These are phyloP conservation scores for Paragyromitra xinjiangensis DNA, from an alignment of 495 filamentous ascomycete species.

Conservation along the genomic window DNA sequence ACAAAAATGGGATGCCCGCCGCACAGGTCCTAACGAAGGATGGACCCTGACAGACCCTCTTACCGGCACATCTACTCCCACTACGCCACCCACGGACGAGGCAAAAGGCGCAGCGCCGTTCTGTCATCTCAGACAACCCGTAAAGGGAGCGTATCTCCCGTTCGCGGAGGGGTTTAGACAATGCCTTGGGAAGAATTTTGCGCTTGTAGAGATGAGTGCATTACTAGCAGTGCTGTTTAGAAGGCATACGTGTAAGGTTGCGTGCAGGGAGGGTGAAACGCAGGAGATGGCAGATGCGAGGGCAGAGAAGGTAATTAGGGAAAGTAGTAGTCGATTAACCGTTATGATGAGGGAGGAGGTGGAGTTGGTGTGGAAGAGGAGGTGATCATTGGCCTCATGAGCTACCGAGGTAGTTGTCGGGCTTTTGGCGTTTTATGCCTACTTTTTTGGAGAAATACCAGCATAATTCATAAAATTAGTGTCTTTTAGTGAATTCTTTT, in stretches of 20 bases:
- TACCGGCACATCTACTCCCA: conserved; percentile 37
- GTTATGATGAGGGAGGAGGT: conserved; percentile 60
- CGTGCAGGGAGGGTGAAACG: conserved; percentile 51
- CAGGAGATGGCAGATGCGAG: conserved; percentile 62
- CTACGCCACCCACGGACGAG: conserved; percentile 19
- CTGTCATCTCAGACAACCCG: conserved; percentile 57
- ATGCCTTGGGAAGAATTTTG: conserved; percentile 58
- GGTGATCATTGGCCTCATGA: conserved; percentile 36
- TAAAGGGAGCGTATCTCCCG: conserved; percentile 53
- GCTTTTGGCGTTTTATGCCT: background rate
- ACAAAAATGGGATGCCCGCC: conserved; percentile 41
- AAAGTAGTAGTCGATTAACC: conserved; percentile 58
- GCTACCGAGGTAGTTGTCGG: background rate
- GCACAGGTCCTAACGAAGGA: conserved; percentile 19
- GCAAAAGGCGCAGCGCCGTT: conserved; percentile 35
- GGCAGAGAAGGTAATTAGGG: conserved; percentile 57
- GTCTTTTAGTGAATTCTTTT: background rate
- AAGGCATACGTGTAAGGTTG: conserved; percentile 33
- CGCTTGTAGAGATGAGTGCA: conserved; percentile 55
- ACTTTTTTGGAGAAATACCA: background rate
- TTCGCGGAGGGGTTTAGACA: conserved; percentile 55
- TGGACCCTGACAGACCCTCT: conserved; percentile 32
- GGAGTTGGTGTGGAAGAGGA: conserved; percentile 53
- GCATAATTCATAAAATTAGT: background rate
- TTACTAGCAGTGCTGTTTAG: conserved; percentile 53